These are phyloP conservation scores for Brassica hybrid DNA, from an alignment of 441 rosid species.

Conservation along the genomic window DNA sequence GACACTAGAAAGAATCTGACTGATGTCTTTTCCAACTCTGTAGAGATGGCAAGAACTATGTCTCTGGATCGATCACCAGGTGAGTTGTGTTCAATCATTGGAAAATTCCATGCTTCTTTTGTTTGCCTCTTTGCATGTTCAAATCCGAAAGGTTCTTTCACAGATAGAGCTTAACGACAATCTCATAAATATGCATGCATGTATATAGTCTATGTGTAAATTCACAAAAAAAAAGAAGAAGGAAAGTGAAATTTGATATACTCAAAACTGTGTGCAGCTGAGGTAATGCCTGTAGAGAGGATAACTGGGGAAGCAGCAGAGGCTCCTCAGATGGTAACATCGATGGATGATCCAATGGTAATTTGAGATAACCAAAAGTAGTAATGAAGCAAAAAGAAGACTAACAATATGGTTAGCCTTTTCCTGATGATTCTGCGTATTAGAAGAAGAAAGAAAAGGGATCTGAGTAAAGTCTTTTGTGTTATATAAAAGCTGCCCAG, in stretches of 20 bases:
- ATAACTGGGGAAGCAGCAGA: constrained; percentile 61
- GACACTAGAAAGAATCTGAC: constrained; percentile 32
- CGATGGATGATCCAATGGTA: constrained; percentile 77
- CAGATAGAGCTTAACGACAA: neutral
- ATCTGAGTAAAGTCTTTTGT: constrained; percentile 2
- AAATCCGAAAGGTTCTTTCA: constrained; percentile 4
- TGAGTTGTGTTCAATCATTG: constrained; percentile 5
- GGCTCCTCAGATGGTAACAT: constrained; percentile 56
- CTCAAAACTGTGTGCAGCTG: constrained; percentile 51
- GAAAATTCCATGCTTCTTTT: constrained; percentile 5
- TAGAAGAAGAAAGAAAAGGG: constrained; percentile 33
- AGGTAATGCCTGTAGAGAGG: constrained; percentile 53
- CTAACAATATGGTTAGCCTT: constrained; percentile 34
- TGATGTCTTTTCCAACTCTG: constrained; percentile 27
- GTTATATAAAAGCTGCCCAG: constrained; percentile 82
- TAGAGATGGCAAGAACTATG: constrained; percentile 46
- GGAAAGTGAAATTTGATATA: neutral
- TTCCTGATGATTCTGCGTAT: constrained; percentile 54
- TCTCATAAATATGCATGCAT: neutral
- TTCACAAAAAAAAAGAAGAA: no score
- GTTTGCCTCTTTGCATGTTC: constrained; percentile 14
- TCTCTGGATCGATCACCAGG: constrained; percentile 45
- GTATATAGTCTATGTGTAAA: no score
- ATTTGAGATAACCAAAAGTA: constrained; percentile 43
- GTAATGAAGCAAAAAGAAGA: constrained; percentile 25